These are phyloP conservation scores for Cryptococcus sp. DNA, from an alignment of 1,284 basidiomycete genomes.

Conservation along the genomic window DNA sequence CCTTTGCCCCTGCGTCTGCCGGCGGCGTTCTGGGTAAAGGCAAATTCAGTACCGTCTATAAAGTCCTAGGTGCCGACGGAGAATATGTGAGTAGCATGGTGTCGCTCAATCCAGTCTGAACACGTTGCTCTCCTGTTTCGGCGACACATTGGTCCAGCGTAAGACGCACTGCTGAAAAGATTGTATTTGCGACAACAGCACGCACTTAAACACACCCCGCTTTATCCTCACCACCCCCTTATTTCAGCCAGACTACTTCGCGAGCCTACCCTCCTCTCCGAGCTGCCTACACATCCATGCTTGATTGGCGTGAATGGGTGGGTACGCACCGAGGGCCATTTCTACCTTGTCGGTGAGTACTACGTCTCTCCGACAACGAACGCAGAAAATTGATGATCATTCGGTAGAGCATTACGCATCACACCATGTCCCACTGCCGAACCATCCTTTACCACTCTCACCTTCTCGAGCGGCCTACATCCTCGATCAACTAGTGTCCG, in stretches of 20 bases:
- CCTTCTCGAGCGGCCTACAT: conserved; percentile 57
- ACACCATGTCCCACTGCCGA: conserved; percentile 33
- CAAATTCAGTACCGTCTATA: conserved; percentile 56
- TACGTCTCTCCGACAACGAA: neutral
- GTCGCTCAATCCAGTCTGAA: neutral
- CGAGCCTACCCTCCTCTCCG: conserved; percentile 59
- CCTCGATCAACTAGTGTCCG: conserved; percentile 59
- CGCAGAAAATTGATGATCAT: neutral
- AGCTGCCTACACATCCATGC: conserved; percentile 60
- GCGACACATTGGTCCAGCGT: neutral
- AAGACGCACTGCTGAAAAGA: neutral
- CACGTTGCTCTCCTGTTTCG: neutral
- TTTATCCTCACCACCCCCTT: conserved; percentile 61
- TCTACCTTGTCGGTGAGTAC: conserved; percentile 59
- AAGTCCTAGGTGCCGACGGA: conserved; percentile 43
- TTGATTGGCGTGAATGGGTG: conserved; percentile 59
- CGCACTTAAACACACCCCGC: conserved; percentile 61
- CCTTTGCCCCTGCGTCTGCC: conserved; percentile 35
- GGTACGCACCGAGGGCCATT: conserved; percentile 59
- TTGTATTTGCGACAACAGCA: conserved; percentile 38
- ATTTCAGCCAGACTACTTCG: conserved; percentile 59
- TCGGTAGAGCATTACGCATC: conserved; percentile 38
- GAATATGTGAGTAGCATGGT: conserved; percentile 36
- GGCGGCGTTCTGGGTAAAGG: conserved; percentile 54
- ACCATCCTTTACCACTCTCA: conserved; percentile 39